phyloP scores from a whole-genome alignment of 1,139 yeast genomes.

The Wickerhamomyces sp. region DNA sequence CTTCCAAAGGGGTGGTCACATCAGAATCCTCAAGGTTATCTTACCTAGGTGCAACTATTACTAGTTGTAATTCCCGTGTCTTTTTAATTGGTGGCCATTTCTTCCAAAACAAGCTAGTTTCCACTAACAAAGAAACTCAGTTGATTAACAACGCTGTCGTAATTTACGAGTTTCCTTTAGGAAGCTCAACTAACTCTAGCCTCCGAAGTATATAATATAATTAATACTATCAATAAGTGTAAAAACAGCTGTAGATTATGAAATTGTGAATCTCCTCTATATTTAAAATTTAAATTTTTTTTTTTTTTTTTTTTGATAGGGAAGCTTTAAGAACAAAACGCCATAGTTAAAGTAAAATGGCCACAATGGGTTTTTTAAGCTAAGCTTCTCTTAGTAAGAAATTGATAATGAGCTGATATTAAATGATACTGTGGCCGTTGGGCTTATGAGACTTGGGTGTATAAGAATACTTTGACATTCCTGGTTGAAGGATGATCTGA shows the following conservation, averaged over 20 bases:
- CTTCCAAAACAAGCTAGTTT: not conserved
- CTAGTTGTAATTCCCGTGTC: slow-evolving; percentile 10
- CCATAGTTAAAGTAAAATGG: not conserved
- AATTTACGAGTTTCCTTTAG: slow-evolving; percentile 13
- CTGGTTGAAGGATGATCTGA: no score
- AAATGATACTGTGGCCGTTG: not conserved
- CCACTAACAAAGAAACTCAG: not conserved
- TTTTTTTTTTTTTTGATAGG: not conserved
- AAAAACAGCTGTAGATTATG: not conserved
- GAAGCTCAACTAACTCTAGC: slow-evolving; percentile 4
- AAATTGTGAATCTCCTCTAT: not conserved
- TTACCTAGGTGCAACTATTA: slow-evolving; percentile 8
- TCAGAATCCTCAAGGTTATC: slow-evolving; percentile 2
- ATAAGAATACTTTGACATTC: no score
- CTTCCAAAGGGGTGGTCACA: not conserved
- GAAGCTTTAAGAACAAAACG: not conserved
- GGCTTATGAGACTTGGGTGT: no score
- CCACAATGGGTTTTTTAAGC: not conserved
- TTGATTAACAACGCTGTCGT: slow-evolving; percentile 5
- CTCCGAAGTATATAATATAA: slow-evolving; percentile 2
- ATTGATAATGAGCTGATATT: not conserved
- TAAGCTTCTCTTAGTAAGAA: not conserved
- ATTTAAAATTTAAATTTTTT: no score
- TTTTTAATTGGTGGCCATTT: slow-evolving; percentile 9
- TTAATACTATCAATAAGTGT: no score